Base-by-base conservation (phyloP, 345 rosid genomes). In the Pugionium cornutum region DNA sequence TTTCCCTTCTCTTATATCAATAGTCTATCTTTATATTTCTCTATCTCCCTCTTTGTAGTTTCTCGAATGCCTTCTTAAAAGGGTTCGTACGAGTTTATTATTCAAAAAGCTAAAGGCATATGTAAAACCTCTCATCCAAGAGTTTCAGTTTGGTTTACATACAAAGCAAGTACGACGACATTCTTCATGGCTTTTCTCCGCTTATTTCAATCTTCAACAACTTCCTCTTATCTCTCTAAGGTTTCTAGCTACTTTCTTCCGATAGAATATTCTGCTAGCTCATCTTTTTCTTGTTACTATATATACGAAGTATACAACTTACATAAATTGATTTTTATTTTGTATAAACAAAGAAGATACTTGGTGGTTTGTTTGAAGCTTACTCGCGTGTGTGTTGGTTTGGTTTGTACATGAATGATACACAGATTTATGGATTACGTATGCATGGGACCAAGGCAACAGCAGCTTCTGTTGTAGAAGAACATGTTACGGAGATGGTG, bases 401-500 rank as follows among this genome's bases (percentile, higher is more conserved):
- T 66, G 54, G 32, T 34, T 6, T 28, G 46, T 26, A 44, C 4
- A 53, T 64, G 47, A 53, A 47, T 50, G 41, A 47, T 50, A 26
- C 73, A 73, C 18, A 18, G 77, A 54, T 54, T 46, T 28, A 52
- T 37, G 64, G 68, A 26, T 5, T 46, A 33, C 73, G 77, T 32
- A 46, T 61, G 73, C 63, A 46, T 66, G 77, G 68, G 68, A 67
- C 77, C 39, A 74, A 67, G 6, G 77, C 77, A 32, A 48, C 40
- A 60, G 18, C 18, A 18, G 59, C 68, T 60, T 67, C 64, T 54
- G 33, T 72, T 49, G 66, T 51, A 51, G 62, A 51, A 48, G 71
- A 72, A 50, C 71, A 58, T 65, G 62, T 44, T 36, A 36, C 65
- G 1, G 36, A 53, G 45, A 27, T 66, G 25, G 36, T 44, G 43